Conservation (phyloP, 2,329 filamentous ascomycete species). For the Xylariaceae sp. region DNA sequence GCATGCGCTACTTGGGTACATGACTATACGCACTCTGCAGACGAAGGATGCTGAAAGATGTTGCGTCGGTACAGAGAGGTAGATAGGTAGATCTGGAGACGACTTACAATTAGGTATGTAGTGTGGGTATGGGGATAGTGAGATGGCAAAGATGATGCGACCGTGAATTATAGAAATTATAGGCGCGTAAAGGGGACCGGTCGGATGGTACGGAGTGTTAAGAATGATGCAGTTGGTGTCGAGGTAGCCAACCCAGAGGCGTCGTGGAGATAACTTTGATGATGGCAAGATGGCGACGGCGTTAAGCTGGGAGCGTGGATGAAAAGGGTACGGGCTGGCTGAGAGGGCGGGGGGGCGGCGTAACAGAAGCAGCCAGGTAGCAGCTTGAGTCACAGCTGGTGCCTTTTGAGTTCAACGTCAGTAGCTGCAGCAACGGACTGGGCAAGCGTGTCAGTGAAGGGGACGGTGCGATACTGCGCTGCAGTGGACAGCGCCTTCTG, state of each 20-base stretch:
- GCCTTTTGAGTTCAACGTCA: constrained; percentile 9
- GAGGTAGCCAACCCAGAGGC: neutral
- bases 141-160: neutral
- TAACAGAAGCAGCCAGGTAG: neutral
- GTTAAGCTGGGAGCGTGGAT: neutral
- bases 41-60: too few species aligned
- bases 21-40: too few species aligned
- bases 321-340: neutral
- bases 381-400: constrained; percentile 13
- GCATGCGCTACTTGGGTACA: too few species aligned
- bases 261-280: neutral
- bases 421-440: constrained; percentile 10
- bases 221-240: too few species aligned
- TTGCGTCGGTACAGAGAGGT: too few species aligned
- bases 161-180: too few species aligned
- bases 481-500: neutral
- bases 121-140: neutral
- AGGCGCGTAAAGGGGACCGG: too few species aligned
- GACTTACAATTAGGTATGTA: neutral
- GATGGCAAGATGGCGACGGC: constrained; percentile 14
- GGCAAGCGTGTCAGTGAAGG: constrained; percentile 6
- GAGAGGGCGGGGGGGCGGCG: neutral
- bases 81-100: neutral
- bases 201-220: too few species aligned
- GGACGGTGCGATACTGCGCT: neutral